These are phyloP conservation scores for Sporothrix globosa DNA, from an alignment of 2,329 filamentous ascomycete genomes.

Conservation along the genomic window DNA sequence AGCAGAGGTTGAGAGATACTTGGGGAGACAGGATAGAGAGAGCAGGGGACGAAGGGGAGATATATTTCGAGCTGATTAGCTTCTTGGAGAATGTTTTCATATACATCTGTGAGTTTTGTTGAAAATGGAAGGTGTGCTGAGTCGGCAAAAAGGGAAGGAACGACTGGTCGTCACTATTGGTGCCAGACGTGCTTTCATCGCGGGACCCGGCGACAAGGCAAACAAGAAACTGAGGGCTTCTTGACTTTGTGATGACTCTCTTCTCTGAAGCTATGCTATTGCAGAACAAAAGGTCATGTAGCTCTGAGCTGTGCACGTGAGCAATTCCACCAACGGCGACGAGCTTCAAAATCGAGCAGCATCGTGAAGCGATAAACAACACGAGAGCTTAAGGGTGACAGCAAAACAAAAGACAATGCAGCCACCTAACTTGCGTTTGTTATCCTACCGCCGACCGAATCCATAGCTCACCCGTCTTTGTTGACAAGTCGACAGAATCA, in stretches of 20 bases:
- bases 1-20: too few relatives aligned
- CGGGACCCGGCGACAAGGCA: neutral
- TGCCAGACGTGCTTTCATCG: neutral
- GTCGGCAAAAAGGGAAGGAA: conserved; percentile 13
- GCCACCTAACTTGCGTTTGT: neutral
- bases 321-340: neutral
- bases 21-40: neutral
- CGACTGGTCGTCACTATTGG: neutral
- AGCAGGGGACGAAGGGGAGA: neutral
- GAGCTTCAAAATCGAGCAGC: neutral
- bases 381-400: neutral
- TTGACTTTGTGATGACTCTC: neutral
- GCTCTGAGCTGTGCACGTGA: neutral
- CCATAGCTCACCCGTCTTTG: neutral
- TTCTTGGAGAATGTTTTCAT: neutral
- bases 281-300: neutral
- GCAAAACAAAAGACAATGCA: neutral
- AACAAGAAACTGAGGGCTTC: neutral
- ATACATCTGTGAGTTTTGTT: neutral
- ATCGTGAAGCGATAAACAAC: neutral
- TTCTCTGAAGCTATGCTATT: neutral
- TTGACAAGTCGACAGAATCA: neutral
- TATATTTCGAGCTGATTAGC: neutral
- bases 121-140: conserved; percentile 5
- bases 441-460: neutral